phyloP scores from a whole-genome alignment of 2,329 filamentous ascomycete species.

The Colletotrichum gigasporum region DNA sequence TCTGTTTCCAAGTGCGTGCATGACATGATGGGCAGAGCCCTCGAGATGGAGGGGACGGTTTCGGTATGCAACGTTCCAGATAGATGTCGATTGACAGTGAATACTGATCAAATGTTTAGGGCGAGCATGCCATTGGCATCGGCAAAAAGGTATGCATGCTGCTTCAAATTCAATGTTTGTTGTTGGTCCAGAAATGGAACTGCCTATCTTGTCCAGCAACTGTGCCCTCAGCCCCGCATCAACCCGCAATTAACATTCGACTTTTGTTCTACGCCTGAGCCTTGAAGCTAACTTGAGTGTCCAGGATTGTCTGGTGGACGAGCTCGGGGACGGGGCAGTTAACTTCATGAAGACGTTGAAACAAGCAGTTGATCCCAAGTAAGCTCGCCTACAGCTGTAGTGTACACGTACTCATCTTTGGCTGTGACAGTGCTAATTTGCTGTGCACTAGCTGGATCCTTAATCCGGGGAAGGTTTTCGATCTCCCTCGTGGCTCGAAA shows the following conservation, averaged over 20 bases:
- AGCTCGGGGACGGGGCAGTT: conserved; percentile 70
- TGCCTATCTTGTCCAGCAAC: no score
- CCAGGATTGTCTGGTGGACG: conserved; percentile 64
- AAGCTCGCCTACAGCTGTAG: conserved; percentile 10
- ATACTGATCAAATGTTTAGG: conserved; percentile 41
- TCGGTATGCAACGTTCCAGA: no score
- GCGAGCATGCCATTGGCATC: conserved; percentile 76
- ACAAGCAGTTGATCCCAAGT: conserved; percentile 66
- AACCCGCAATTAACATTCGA: no score
- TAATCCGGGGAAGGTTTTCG: conserved; percentile 77
- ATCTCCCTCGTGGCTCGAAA: conserved; percentile 39
- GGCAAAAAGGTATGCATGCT: conserved; percentile 73
- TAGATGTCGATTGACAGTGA: no score
- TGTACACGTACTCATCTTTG: no score
- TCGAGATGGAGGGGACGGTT: conserved; percentile 77
- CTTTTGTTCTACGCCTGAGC: no score
- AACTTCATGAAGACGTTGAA: conserved; percentile 75
- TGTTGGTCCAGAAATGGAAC: background rate
- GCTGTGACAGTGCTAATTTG: background rate
- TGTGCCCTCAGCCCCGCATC: no score
- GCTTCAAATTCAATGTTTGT: no score
- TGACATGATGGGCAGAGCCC: conserved; percentile 74
- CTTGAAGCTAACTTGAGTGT: background rate
- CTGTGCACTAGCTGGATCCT: conserved; percentile 65
- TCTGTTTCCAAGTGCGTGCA: conserved; percentile 69